Conservation (phyloP, 2,329 filamentous ascomycete species). For the Aureobasidium musti region DNA sequence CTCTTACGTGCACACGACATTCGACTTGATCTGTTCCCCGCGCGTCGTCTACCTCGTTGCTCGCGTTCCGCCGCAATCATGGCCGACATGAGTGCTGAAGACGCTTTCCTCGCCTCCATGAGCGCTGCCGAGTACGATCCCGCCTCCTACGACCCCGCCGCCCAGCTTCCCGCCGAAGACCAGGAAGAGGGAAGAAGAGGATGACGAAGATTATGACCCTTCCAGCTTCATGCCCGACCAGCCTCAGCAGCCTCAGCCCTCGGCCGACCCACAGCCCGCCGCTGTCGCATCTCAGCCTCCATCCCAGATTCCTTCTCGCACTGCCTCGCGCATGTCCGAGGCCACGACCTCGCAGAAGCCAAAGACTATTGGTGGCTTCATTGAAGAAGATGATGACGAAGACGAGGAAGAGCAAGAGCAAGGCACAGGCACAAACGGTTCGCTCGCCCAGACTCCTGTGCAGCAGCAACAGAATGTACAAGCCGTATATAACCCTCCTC, state of each 20-base stretch:
- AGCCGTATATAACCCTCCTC: conserved; percentile 29
- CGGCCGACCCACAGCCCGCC: conserved; percentile 23
- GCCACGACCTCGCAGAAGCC: conserved; percentile 46
- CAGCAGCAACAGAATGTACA: conserved; percentile 29
- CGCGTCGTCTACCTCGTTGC: neutral
- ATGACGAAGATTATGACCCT: conserved; percentile 47
- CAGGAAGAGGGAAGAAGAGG: conserved; percentile 40
- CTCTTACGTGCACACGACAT: conserved; percentile 7
- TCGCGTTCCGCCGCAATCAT: conserved; percentile 3
- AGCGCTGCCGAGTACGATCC: conserved; percentile 41
- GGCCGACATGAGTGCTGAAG: conserved; percentile 43
- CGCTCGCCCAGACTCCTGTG: conserved; percentile 30
- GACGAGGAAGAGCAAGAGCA: conserved; percentile 50
- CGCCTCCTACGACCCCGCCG: conserved; percentile 38
- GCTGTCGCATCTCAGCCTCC: conserved; percentile 19
- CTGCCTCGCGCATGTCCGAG: conserved; percentile 43
- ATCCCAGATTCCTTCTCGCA: conserved; percentile 54
- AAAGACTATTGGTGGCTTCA: conserved; percentile 62
- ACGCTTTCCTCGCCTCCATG: conserved; percentile 42
- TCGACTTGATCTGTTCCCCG: neutral
- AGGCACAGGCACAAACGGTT: conserved; percentile 26
- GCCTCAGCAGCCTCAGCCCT: conserved; percentile 6
- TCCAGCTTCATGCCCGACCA: conserved; percentile 36
- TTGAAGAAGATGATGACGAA: conserved; percentile 63
- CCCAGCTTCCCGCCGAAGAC: conserved; percentile 49